Percentiles rank a stretch among this genome's conserved stretches.
Evolutionary conservation across 805 yeast genomes (phyloP).

Genomic region (Candida krabiensis): DNA sequence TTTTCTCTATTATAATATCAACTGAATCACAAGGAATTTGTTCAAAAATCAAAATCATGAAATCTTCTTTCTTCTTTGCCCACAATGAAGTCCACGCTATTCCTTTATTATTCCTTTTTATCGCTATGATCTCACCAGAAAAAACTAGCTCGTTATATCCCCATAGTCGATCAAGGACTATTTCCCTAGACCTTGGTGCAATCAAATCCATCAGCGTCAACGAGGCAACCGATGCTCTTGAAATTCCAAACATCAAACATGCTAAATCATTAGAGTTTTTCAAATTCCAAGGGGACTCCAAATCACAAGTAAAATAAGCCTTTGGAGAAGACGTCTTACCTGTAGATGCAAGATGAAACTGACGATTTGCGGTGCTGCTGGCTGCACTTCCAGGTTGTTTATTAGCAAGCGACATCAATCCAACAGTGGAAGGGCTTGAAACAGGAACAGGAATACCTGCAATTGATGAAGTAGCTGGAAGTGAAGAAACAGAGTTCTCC

Average conservation of each 20-base stretch:
- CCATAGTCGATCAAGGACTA: constrained; percentile 59
- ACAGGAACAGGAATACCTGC: constrained; percentile 28
- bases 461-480: constrained; percentile 10
- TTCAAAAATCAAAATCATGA: constrained; percentile 82
- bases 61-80: constrained; percentile 75
- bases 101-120: constrained; percentile 62
- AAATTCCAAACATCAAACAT: constrained; percentile 80
- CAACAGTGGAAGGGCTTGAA: constrained; percentile 27
- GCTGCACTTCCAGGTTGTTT: constrained; percentile 26
- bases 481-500: constrained; percentile 32
- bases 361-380: constrained; percentile 15
- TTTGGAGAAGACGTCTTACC: constrained; percentile 73
- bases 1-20: constrained; percentile 51
- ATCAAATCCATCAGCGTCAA: constrained; percentile 72
- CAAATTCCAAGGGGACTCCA: constrained; percentile 73
- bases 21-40: constrained; percentile 76
- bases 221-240: constrained; percentile 59
- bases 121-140: constrained; percentile 84
- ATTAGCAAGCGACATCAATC: constrained; percentile 20
- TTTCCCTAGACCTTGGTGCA: constrained; percentile 71
- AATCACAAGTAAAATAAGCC: constrained; percentile 79
- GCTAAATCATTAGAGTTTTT: constrained; percentile 89
- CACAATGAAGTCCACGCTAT: constrained; percentile 86
- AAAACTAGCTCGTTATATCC: constrained; percentile 53
- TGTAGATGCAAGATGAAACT: constrained; percentile 62